phyloP scores from a whole-genome alignment of 23 red algal species.

The Porphyridium purpureum region DNA sequence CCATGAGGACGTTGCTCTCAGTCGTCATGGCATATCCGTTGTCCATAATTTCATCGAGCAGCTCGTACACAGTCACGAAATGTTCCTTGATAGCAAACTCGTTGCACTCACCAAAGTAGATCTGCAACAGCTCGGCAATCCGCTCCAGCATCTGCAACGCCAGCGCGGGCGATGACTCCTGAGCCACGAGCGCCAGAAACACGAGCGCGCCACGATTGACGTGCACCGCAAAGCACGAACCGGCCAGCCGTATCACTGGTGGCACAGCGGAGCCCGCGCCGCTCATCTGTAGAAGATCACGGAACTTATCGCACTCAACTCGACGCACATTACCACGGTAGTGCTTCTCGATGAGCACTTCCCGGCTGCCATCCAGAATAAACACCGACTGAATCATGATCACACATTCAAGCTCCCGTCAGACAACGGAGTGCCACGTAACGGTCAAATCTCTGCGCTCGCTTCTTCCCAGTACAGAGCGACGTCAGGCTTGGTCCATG shows the following conservation, averaged over 20 bases:
- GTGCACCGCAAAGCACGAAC: slow-evolving; percentile 38
- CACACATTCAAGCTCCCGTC: too few relatives aligned
- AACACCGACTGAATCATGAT: too few relatives aligned
- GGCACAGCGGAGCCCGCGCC: neutral
- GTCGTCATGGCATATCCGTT: slow-evolving; percentile 49
- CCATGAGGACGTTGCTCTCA: slow-evolving; percentile 49
- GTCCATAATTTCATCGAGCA: slow-evolving; percentile 88
- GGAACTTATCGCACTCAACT: slow-evolving; percentile 23
- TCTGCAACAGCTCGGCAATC: slow-evolving; percentile 28
- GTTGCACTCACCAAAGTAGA: slow-evolving; percentile 80
- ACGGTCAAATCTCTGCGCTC: too few relatives aligned
- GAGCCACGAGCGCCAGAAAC: slow-evolving; percentile 34
- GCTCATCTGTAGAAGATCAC: neutral
- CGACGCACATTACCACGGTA: slow-evolving; percentile 41
- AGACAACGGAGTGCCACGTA: too few relatives aligned
- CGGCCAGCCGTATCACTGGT: slow-evolving; percentile 3
- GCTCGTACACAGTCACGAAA: slow-evolving; percentile 89
- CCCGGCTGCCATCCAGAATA: too few relatives aligned
- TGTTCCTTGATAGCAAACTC: slow-evolving; percentile 92
- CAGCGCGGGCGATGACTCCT: slow-evolving; percentile 23
- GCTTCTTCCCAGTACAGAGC: too few relatives aligned
- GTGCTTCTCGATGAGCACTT: slow-evolving; percentile 92
- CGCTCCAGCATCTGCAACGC: slow-evolving; percentile 48
- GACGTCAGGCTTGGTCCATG: too few relatives aligned
- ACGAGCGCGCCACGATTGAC: slow-evolving; percentile 39